Evolutionary conservation across 345 rosid genomes (phyloP).

Genomic region (Trapa incisa): DNA sequence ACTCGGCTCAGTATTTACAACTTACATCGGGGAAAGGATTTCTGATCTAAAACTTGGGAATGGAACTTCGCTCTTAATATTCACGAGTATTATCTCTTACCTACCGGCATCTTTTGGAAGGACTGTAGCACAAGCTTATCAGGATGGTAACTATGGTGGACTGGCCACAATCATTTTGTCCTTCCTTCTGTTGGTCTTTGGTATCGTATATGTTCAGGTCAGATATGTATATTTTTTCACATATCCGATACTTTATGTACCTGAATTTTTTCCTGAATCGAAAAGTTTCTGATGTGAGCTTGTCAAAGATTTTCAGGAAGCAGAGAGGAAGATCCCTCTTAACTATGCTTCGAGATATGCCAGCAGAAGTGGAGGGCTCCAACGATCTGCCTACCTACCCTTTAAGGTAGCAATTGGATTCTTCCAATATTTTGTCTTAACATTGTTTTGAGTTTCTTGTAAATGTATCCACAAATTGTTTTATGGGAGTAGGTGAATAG

Average conservation of each 20-base stretch:
- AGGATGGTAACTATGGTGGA: conserved; percentile 87
- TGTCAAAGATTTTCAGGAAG: conserved; percentile 66
- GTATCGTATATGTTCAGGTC: conserved; percentile 98
- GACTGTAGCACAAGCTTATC: conserved; percentile 65
- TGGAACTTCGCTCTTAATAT: conserved; percentile 85
- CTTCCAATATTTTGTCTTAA: too few species aligned
- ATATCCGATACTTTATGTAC: conserved; percentile 1
- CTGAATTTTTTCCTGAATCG: conserved; percentile 5
- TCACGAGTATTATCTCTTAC: conserved; percentile 93
- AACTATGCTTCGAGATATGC: conserved; percentile 92
- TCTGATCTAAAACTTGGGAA: conserved; percentile 95
- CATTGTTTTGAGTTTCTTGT: not conserved
- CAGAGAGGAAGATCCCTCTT: conserved; percentile 95
- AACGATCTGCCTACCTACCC: conserved; percentile 89
- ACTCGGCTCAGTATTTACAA: conserved; percentile 78
- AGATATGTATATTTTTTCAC: conserved; percentile 10
- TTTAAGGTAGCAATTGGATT: conserved; percentile 45
- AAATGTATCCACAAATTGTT: not conserved
- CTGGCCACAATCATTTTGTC: conserved; percentile 56
- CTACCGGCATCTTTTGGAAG: conserved; percentile 94
- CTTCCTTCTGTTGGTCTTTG: conserved; percentile 69
- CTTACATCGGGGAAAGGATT: conserved; percentile 79
- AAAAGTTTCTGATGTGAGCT: conserved; percentile 14
- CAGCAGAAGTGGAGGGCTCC: conserved; percentile 69
- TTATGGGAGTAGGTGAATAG: conserved; percentile 53